These are phyloP conservation scores for Onygenales sp. DNA, from an alignment of 2,329 filamentous ascomycete genomes.

Conservation along the genomic window DNA sequence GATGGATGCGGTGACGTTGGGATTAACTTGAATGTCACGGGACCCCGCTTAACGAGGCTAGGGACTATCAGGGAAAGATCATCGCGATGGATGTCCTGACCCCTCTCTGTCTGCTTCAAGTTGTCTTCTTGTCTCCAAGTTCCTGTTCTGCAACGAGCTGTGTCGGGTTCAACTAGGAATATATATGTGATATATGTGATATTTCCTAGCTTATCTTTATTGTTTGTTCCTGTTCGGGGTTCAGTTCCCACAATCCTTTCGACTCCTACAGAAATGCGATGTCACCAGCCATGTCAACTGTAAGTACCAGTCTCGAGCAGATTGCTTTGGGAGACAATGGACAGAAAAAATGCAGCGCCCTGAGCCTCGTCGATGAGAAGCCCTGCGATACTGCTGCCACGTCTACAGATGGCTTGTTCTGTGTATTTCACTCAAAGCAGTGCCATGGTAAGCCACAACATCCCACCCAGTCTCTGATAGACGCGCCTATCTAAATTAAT, in stretches of 20 bases:
- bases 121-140: neutral
- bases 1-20: too few relatives aligned
- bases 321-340: neutral
- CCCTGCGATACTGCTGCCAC: conserved; percentile 28
- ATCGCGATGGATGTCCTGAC: neutral
- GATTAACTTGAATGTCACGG: neutral
- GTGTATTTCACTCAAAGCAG: conserved; percentile 33
- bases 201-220: neutral
- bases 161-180: neutral
- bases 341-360: conserved; percentile 1
- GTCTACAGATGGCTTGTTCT: conserved; percentile 34
- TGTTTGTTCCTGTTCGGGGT: too few relatives aligned
- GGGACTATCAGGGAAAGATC: neutral
- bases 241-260: neutral
- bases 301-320: neutral
- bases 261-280: neutral
- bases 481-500: neutral
- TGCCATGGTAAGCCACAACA: conserved; percentile 22
- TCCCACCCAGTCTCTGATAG: neutral
- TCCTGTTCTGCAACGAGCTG: too few relatives aligned
- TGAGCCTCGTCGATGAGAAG: conserved; percentile 8
- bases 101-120: neutral
- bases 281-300: neutral
- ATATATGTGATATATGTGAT: neutral
- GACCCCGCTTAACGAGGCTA: neutral